Conservation (phyloP, 805 yeast genomes). For the Trichomonascus vanleenenianus region DNA sequence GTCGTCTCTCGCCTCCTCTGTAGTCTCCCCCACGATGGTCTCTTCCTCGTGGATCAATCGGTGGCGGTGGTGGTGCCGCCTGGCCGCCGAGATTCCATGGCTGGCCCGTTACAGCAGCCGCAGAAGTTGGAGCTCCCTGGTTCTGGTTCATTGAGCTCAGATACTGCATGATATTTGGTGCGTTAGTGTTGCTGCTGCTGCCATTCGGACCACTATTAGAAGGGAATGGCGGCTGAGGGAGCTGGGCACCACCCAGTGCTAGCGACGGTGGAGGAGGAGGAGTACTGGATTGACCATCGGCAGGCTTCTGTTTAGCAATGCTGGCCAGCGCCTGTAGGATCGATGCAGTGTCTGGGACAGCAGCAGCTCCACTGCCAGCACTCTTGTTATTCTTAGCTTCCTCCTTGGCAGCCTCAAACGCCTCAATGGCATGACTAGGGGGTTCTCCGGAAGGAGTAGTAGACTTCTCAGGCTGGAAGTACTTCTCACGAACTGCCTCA, state of each 20-base stretch:
- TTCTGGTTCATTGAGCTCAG: too few relatives aligned
- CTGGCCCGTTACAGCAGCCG: not conserved
- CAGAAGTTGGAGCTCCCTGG: not conserved
- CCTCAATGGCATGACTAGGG: slow-evolving; percentile 30
- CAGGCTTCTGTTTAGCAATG: slow-evolving; percentile 42
- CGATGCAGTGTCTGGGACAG: slow-evolving; percentile 46
- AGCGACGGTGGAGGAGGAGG: slow-evolving; percentile 6
- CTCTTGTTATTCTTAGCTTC: slow-evolving; percentile 4
- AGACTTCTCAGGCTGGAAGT: slow-evolving; percentile 39
- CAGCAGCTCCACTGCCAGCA: slow-evolving; percentile 18
- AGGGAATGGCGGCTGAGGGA: not conserved
- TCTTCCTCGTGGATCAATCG: not conserved
- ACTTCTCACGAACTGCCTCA: slow-evolving; percentile 46
- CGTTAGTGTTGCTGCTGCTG: too few relatives aligned
- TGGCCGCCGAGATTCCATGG: slow-evolving; percentile 2
- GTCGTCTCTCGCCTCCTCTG: not conserved
- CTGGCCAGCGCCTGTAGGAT: slow-evolving; percentile 65
- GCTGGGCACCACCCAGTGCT: slow-evolving; percentile 1
- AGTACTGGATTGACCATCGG: slow-evolving; percentile 25
- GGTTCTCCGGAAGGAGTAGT: slow-evolving; percentile 68
- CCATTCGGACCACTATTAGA: not conserved
- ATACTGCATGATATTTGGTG: too few relatives aligned
- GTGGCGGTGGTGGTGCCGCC: slow-evolving; percentile 1
- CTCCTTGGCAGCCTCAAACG: slow-evolving; percentile 2
- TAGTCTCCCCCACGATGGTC: not conserved